Evolutionary conservation across 1,284 basidiomycete genomes (phyloP), one percentile per base, ranked within the genome.

Genomic region (Ustilago lituana): DNA sequence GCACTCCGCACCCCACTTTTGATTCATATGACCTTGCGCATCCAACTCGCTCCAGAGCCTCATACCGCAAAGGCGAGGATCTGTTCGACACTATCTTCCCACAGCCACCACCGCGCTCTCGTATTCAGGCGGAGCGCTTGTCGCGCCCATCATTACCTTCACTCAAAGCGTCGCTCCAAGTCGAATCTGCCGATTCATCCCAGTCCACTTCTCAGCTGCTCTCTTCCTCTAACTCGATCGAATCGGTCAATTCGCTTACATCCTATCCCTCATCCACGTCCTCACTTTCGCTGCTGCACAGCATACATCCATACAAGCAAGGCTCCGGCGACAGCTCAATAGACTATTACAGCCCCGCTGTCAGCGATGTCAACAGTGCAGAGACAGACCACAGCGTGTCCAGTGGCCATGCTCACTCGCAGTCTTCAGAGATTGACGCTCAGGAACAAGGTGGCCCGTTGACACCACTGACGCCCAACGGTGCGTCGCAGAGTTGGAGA

Each of bases 361-460:
- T 65, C 43, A 70, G 67, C 62, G 67, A 65, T 26, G 54, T 48
- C 50, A 70, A 61, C 47, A 65, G 67, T 26, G 58, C 67, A 38
- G 67, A 70, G 9, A 70, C 67, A 4, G 66, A 69, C 19, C 53
- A 60, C 47, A 70, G 67, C 62, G 54, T 39, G 8, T 61, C 47
- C 14, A 70, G 67, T 38, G 39, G 46, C 17, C 62, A 56, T n/a
- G 56, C 46, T 2, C 61, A 48, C 20, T 67, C 67, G 2, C 58
- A 71, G 10, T 57, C 50, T 15, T 74, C 72, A 23, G 72, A 74
- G n/a, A 5, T 57, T 5, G 67, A 64, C 14, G 23, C 49, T 0
- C 52, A 57, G 15, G 55, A 65, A 4, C 55, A 41, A 3, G 26
- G 20, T 12, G 60, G 27, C 10, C 68, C 72, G 1, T 46, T 59